A percentile compares a stretch with the other conserved stretches of the same genome.
Evolutionary conservation across 441 rosid species (phyloP).

Genomic region (Sinapis alba): DNA sequence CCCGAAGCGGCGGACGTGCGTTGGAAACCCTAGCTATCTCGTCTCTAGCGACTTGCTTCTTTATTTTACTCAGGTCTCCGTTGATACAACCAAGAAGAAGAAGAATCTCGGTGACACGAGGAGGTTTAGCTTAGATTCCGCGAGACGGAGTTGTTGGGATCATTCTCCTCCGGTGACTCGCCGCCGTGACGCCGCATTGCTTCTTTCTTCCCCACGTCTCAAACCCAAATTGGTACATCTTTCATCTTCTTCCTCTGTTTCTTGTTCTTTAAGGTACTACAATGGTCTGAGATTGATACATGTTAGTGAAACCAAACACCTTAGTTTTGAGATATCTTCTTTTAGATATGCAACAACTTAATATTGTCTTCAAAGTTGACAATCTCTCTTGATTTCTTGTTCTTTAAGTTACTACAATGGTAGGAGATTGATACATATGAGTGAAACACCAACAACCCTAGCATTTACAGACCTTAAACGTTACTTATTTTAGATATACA

Average conservation of each 20-base stretch:
- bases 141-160: slow-evolving; percentile 53
- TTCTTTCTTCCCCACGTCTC: slow-evolving; percentile 31
- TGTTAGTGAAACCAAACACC: background rate
- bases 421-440: slow-evolving; percentile 6
- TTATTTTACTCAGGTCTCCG: slow-evolving; percentile 17
- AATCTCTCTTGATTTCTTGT: slow-evolving; percentile 3
- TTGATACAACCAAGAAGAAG: slow-evolving; percentile 1
- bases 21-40: slow-evolving; percentile 51
- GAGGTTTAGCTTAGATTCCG: slow-evolving; percentile 42
- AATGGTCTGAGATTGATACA: slow-evolving; percentile 8
- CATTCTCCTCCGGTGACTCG: slow-evolving; percentile 35
- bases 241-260: slow-evolving; percentile 3
- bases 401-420: slow-evolving; percentile 1
- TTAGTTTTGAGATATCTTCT: background rate
- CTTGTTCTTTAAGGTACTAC: slow-evolving; percentile 1
- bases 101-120: background rate
- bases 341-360: background rate
- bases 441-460: background rate
- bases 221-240: slow-evolving; percentile 26
- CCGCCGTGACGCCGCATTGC: slow-evolving; percentile 20
- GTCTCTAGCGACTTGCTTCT: slow-evolving; percentile 44
- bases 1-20: slow-evolving; percentile 47
- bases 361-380: background rate
- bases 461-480: background rate
- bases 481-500: slow-evolving; percentile 1